Evolutionary conservation across 768 basidiomycete genomes (phyloP).

Genomic region (Pleurotus citrinopileatus): DNA sequence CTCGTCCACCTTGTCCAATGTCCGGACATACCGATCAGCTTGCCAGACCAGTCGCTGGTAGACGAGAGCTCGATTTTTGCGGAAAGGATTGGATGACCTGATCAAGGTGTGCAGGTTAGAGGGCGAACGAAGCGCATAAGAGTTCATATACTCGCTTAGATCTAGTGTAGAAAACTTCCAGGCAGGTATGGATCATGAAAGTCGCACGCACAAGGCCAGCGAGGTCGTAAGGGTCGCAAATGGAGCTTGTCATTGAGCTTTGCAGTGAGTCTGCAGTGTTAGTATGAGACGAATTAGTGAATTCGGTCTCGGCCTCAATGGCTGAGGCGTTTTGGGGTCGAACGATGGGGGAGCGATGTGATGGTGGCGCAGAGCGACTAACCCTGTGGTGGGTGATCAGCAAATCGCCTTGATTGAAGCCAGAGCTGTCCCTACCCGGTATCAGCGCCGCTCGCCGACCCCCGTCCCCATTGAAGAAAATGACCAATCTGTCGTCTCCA

Average conservation of each 20-base stretch:
- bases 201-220: too few relatives aligned
- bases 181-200: too few relatives aligned
- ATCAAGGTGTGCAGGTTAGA: not conserved
- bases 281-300: too few relatives aligned
- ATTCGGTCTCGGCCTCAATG: too few relatives aligned
- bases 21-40: not conserved
- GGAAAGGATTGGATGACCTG: not conserved
- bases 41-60: not conserved
- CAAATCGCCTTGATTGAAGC: not conserved
- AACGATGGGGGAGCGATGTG: too few relatives aligned
- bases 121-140: not conserved
- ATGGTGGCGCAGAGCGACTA: not conserved
- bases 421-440: not conserved
- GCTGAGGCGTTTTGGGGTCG: too few relatives aligned
- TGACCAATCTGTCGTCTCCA: not conserved
- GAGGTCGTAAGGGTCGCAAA: too few relatives aligned
- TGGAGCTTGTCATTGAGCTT: too few relatives aligned
- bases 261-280: too few relatives aligned
- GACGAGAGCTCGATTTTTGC: not conserved
- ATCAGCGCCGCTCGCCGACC: not conserved
- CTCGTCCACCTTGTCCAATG: not conserved
- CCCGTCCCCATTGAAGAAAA: not conserved
- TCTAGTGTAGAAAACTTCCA: too few relatives aligned
- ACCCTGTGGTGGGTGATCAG: not conserved
- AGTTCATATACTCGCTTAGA: not conserved